Evolutionary conservation across 805 yeast genomes (phyloP).

Genomic region (Priceomyces melissophilus): DNA sequence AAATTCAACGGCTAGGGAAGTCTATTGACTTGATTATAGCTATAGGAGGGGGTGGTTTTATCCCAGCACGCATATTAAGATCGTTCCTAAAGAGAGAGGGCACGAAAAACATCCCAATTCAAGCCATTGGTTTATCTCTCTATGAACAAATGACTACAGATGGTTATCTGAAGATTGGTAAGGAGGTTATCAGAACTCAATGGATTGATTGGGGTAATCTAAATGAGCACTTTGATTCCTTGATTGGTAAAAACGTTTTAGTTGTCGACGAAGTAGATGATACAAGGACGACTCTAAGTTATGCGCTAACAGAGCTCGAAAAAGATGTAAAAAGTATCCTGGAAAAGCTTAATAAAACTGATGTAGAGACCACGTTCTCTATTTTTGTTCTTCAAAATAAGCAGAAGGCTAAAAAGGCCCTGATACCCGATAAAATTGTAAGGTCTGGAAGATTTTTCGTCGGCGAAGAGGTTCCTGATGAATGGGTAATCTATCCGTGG

Average conservation of each 20-base stretch:
- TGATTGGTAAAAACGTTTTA: slow-evolving; percentile 76
- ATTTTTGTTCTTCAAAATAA: slow-evolving; percentile 84
- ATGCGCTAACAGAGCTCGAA: slow-evolving; percentile 73
- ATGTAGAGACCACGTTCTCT: slow-evolving; percentile 63
- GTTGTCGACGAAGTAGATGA: slow-evolving; percentile 92
- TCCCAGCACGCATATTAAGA: slow-evolving; percentile 65
- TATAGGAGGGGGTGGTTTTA: slow-evolving; percentile 73
- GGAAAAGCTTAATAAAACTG: slow-evolving; percentile 51
- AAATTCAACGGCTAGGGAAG: slow-evolving; percentile 41
- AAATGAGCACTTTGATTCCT: slow-evolving; percentile 63
- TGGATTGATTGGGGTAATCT: slow-evolving; percentile 84
- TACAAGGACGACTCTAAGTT: slow-evolving; percentile 84
- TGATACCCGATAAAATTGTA: slow-evolving; percentile 61
- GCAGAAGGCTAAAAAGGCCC: slow-evolving; percentile 75
- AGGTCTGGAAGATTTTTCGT: slow-evolving; percentile 64
- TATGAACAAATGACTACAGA: slow-evolving; percentile 54
- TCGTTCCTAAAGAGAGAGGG: slow-evolving; percentile 58
- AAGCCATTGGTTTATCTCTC: slow-evolving; percentile 64
- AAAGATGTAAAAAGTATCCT: slow-evolving; percentile 62
- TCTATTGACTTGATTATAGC: slow-evolving; percentile 60
- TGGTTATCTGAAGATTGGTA: slow-evolving; percentile 57
- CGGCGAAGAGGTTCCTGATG: slow-evolving; percentile 71
- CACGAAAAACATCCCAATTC: slow-evolving; percentile 64
- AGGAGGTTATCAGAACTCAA: slow-evolving; percentile 82
- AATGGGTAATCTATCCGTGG: slow-evolving; percentile 92